phyloP scores from a whole-genome alignment of 352 stramenopile species.

The Pythium sp. region DNA sequence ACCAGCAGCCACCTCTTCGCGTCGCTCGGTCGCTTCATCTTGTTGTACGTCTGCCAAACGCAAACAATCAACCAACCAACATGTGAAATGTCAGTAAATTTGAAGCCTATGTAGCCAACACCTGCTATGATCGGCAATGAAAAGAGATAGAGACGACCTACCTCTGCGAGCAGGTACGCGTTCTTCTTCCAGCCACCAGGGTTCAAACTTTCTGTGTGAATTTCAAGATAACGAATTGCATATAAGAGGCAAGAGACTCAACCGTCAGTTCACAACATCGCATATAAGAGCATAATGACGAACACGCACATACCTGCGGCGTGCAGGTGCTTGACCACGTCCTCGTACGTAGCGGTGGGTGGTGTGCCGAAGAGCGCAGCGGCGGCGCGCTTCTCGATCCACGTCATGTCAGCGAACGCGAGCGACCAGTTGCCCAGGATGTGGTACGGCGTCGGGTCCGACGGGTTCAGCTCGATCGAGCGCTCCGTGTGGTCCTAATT shows the following conservation, averaged over 20 bases:
- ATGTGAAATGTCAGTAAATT: not conserved
- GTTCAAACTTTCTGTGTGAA: slow-evolving; percentile 45
- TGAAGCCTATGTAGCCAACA: not conserved
- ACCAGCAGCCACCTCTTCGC: slow-evolving; percentile 48
- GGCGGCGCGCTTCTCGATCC: slow-evolving; percentile 69
- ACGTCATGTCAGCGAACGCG: slow-evolving; percentile 75
- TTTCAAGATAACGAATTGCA: not conserved
- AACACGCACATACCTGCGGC: slow-evolving; percentile 35
- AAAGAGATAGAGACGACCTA: slow-evolving; percentile 10
- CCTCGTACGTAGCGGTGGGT: slow-evolving; percentile 59
- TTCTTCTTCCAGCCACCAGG: slow-evolving; percentile 83
- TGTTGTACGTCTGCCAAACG: slow-evolving; percentile 48
- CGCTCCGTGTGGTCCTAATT: slow-evolving; percentile 53
- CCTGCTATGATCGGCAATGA: not conserved
- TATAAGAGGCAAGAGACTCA: not conserved
- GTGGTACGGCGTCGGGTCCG: slow-evolving; percentile 57
- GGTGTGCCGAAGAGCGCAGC: slow-evolving; percentile 65
- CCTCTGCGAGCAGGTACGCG: slow-evolving; percentile 54
- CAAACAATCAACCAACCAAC: slow-evolving; percentile 2
- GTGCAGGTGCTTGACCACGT: slow-evolving; percentile 51
- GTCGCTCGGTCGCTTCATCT: slow-evolving; percentile 55
- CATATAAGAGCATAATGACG: not conserved
- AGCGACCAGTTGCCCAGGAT: slow-evolving; percentile 78
- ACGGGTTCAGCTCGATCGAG: slow-evolving; percentile 71
- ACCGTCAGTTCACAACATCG: not conserved